Evolutionary conservation across 169 alveolate species (phyloP).

Genomic region (Plasmodium adleri): DNA sequence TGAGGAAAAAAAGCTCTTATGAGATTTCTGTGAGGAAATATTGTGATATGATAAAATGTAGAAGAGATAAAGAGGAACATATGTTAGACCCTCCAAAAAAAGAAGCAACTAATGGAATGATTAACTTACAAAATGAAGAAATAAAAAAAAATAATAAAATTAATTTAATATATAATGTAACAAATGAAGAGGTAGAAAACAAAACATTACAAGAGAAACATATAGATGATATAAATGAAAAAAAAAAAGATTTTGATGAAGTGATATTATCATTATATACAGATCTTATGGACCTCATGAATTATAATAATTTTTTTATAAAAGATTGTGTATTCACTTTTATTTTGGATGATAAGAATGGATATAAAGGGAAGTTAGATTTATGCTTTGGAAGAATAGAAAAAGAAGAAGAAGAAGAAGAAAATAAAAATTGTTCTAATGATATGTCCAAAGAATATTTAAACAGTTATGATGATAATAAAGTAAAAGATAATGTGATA

Average conservation of each 20-base stretch:
- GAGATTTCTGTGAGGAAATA: too few relatives aligned
- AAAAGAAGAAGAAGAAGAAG: not conserved
- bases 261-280: constrained; percentile 21
- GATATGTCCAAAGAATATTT: not conserved
- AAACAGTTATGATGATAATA: too few relatives aligned
- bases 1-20: too few relatives aligned
- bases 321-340: constrained; percentile 25
- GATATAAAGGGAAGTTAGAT: constrained; percentile 25
- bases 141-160: too few relatives aligned
- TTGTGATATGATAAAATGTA: too few relatives aligned
- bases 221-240: too few relatives aligned
- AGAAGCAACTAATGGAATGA: too few relatives aligned
- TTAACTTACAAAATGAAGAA: too few relatives aligned
- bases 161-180: too few relatives aligned
- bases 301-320: constrained; percentile 28
- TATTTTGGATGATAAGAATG: not conserved
- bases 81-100: too few relatives aligned
- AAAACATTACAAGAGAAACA: not conserved
- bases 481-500: not conserved
- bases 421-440: not conserved
- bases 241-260: constrained; percentile 6
- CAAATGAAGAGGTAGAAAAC: too few relatives aligned
- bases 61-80: too few relatives aligned
- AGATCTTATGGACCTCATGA: constrained; percentile 22
- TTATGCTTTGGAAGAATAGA: constrained; percentile 1